Conservation (phyloP, 306 rosid species). For the Sicyos edulis region DNA sequence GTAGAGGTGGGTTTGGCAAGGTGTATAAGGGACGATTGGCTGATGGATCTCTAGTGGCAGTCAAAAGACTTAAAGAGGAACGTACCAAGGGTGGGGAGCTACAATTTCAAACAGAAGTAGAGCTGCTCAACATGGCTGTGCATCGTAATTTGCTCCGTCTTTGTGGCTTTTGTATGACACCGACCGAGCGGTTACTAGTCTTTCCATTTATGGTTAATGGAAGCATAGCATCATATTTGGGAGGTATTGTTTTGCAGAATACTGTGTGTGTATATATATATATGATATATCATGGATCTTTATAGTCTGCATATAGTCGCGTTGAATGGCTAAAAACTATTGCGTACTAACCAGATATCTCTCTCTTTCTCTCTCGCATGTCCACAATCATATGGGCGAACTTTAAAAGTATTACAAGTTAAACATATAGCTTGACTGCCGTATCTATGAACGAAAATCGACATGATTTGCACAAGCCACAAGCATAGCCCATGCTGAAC, state of each 20-base stretch:
- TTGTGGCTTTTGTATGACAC: slow-evolving; percentile 92
- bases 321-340: not conserved
- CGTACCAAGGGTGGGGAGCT: slow-evolving; percentile 81
- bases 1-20: slow-evolving; percentile 95
- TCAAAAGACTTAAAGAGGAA: slow-evolving; percentile 86
- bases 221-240: slow-evolving; percentile 89
- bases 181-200: slow-evolving; percentile 93
- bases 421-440: too few relatives aligned
- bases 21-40: slow-evolving; percentile 92
- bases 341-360: not conserved
- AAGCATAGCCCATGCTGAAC: not conserved
- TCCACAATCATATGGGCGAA: not conserved
- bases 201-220: slow-evolving; percentile 91
- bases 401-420: not conserved
- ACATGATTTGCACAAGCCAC: not conserved
- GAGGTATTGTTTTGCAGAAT: slow-evolving; percentile 43
- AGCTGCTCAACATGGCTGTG: slow-evolving; percentile 96
- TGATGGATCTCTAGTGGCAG: slow-evolving; percentile 92
- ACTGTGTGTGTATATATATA: too few relatives aligned
- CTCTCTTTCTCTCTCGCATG: not conserved
- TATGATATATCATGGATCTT: not conserved
- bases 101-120: slow-evolving; percentile 94
- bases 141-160: slow-evolving; percentile 92
- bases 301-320: not conserved
- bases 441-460: too few relatives aligned